phyloP scores from a whole-genome alignment of 2,329 filamentous ascomycete species.

The Aspergillus quadricinctus region DNA sequence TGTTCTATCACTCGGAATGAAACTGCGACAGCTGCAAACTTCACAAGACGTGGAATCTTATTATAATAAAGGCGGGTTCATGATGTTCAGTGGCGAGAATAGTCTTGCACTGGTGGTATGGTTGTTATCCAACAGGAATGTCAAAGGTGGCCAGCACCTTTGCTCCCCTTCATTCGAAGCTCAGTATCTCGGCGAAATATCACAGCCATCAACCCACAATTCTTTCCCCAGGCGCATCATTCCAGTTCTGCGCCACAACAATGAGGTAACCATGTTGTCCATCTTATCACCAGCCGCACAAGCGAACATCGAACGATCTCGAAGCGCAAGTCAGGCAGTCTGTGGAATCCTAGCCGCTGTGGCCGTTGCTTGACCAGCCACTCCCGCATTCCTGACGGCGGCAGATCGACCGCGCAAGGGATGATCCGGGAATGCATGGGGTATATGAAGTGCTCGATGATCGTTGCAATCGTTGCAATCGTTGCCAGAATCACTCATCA shows the following conservation, averaged over 20 bases:
- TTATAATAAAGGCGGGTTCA: neutral
- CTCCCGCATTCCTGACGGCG: slow-evolving; percentile 10
- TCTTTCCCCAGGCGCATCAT: neutral
- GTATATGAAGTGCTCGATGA: slow-evolving; percentile 9
- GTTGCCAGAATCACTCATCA: neutral
- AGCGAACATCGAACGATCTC: neutral
- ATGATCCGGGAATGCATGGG: neutral
- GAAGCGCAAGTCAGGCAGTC: neutral
- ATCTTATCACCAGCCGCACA: neutral
- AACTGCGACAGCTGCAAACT: neutral
- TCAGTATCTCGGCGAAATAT: neutral
- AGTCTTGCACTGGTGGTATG: neutral
- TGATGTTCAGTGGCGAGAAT: neutral
- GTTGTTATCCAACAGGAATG: neutral
- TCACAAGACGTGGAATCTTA: neutral
- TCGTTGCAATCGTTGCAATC: neutral
- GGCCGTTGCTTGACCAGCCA: slow-evolving; percentile 2
- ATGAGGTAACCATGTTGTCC: neutral
- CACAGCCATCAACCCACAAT: neutral
- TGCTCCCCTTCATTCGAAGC: neutral
- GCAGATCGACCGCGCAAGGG: slow-evolving; percentile 1
- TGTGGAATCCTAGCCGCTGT: neutral
- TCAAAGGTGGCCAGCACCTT: neutral
- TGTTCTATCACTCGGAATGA: neutral
- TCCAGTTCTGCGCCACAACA: neutral